phyloP scores from a whole-genome alignment of 106 monocot species.

The Xerophyta viscosa region DNA sequence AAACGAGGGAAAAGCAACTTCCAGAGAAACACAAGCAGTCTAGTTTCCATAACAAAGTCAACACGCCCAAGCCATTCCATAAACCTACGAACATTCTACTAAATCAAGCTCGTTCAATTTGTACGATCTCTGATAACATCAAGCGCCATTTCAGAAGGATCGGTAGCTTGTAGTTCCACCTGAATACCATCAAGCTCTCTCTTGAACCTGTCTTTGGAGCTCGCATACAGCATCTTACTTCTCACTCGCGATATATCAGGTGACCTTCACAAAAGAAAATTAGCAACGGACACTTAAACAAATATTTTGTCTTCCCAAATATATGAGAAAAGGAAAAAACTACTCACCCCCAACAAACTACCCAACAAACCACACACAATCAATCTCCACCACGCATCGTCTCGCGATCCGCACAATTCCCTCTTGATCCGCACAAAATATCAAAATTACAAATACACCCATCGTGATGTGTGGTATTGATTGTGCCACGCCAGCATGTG shows the following conservation, averaged over 20 bases:
- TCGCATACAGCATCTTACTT: slow-evolving; percentile 33
- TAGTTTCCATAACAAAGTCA: slow-evolving; percentile 6
- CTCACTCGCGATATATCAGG: slow-evolving; percentile 25
- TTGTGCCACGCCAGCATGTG: too few species aligned
- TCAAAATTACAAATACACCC: too few species aligned
- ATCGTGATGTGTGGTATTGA: too few species aligned
- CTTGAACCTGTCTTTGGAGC: slow-evolving; percentile 29
- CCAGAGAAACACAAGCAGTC: not conserved
- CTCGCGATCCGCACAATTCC: too few species aligned
- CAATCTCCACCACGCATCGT: too few species aligned
- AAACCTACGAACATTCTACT: slow-evolving; percentile 10
- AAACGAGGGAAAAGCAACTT: slow-evolving; percentile 4
- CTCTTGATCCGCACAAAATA: too few species aligned
- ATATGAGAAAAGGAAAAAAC: too few species aligned
- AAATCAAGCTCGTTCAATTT: slow-evolving; percentile 18
- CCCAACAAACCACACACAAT: too few species aligned
- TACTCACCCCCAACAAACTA: too few species aligned
- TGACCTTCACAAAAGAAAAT: slow-evolving; percentile 18
- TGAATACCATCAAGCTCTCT: slow-evolving; percentile 32
- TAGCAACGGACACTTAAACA: not conserved
- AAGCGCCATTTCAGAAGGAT: slow-evolving; percentile 24
- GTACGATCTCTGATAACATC: slow-evolving; percentile 27
- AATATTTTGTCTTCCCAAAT: too few species aligned
- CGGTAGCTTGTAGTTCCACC: slow-evolving; percentile 28
- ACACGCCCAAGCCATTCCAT: slow-evolving; percentile 9